These are phyloP conservation scores for Tricholoma sp. DNA, from an alignment of 768 basidiomycete genomes.

Conservation along the genomic window DNA sequence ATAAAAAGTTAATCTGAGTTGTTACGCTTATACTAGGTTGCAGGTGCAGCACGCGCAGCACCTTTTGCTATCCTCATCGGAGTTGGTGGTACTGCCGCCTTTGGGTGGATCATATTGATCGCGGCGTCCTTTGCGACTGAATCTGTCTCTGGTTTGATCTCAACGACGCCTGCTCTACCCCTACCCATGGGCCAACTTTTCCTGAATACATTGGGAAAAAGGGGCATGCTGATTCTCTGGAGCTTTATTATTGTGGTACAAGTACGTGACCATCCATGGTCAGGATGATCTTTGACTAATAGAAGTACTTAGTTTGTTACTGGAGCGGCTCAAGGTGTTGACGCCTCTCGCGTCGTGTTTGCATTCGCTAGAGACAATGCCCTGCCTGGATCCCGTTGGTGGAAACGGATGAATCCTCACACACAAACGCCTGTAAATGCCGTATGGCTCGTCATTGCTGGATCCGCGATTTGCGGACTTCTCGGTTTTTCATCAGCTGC, in stretches of 20 bases:
- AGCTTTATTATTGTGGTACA: slow-evolving; percentile 61
- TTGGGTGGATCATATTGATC: slow-evolving; percentile 66
- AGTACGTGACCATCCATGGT: slow-evolving; percentile 13
- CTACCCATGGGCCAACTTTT: slow-evolving; percentile 73
- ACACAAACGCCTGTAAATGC: slow-evolving; percentile 73
- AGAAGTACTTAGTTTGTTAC: slow-evolving; percentile 51
- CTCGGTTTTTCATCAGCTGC: slow-evolving; percentile 63
- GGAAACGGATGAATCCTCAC: slow-evolving; percentile 53
- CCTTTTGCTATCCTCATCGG: slow-evolving; percentile 67
- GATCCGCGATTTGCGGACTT: slow-evolving; percentile 52
- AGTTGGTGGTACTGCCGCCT: slow-evolving; percentile 50
- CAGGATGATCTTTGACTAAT: not conserved
- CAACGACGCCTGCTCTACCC: slow-evolving; percentile 44
- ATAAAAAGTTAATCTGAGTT: not conserved
- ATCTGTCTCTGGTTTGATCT: slow-evolving; percentile 47
- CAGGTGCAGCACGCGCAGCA: slow-evolving; percentile 57
- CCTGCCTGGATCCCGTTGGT: slow-evolving; percentile 65
- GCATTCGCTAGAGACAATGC: slow-evolving; percentile 74
- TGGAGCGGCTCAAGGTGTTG: slow-evolving; percentile 69
- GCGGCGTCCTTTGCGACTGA: slow-evolving; percentile 59
- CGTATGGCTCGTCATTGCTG: slow-evolving; percentile 66
- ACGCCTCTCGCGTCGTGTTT: slow-evolving; percentile 71
- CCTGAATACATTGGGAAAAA: slow-evolving; percentile 57
- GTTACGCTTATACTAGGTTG: slow-evolving; percentile 23
- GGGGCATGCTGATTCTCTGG: slow-evolving; percentile 71